phyloP scores from a whole-genome alignment of 2,329 filamentous ascomycete genomes.

The Dactylellina parvicollis region DNA sequence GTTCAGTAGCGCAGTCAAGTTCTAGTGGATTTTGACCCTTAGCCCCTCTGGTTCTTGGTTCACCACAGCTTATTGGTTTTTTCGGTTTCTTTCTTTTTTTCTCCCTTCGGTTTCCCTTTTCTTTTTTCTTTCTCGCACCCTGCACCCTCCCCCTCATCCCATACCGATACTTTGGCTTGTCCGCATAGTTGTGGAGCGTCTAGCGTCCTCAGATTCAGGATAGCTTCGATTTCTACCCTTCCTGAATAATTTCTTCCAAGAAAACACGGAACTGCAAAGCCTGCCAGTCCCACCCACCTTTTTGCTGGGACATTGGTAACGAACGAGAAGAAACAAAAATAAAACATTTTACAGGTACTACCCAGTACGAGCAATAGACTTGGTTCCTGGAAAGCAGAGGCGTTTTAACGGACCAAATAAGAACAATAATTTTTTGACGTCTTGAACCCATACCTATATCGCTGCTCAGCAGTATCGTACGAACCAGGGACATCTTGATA shows the following conservation, averaged over 20 bases:
- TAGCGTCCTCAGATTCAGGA: constrained; percentile 52
- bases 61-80: constrained; percentile 28
- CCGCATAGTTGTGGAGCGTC: constrained; percentile 52
- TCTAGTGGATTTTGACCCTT: constrained; percentile 32
- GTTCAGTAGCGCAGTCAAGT: constrained; percentile 42
- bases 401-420: constrained; percentile 44
- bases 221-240: constrained; percentile 54
- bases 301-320: constrained; percentile 52
- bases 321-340: constrained; percentile 54
- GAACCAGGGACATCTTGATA: constrained; percentile 51
- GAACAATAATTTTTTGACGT: constrained; percentile 45
- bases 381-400: constrained; percentile 51
- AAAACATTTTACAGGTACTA: constrained; percentile 51
- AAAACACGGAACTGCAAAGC: constrained; percentile 51
- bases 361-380: constrained; percentile 40
- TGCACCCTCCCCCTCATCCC: constrained; percentile 41
- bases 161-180: constrained; percentile 54
- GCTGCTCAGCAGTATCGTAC: constrained; percentile 49
- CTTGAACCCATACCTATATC: constrained; percentile 51
- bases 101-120: constrained; percentile 8
- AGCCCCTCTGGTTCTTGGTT: constrained; percentile 44
- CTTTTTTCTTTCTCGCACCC: constrained; percentile 25
- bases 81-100: constrained; percentile 20
- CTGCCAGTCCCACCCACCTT: constrained; percentile 40
- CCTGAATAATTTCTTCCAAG: constrained; percentile 52